These are phyloP conservation scores for Cicer judaicum DNA, from an alignment of 306 rosid genomes.

Conservation along the genomic window DNA sequence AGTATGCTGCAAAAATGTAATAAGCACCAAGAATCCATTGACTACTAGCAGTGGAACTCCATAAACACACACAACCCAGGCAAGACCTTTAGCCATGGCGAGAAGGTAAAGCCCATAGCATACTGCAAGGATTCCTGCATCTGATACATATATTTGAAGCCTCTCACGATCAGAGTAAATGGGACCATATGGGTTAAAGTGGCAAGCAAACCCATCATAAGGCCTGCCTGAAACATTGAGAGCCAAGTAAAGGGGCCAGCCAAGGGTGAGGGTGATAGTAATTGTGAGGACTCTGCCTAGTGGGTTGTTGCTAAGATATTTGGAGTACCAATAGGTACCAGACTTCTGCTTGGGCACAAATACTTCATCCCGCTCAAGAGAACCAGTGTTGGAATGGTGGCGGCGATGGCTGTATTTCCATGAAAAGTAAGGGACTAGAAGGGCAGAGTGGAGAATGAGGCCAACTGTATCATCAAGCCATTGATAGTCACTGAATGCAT, in stretches of 20 bases:
- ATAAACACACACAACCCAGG: slow-evolving; percentile 79
- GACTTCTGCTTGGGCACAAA: slow-evolving; percentile 84
- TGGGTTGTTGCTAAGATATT: slow-evolving; percentile 88
- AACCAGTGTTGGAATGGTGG: slow-evolving; percentile 91
- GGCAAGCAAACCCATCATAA: slow-evolving; percentile 82
- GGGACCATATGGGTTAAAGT: slow-evolving; percentile 85
- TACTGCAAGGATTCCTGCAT: slow-evolving; percentile 69
- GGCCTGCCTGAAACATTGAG: slow-evolving; percentile 92
- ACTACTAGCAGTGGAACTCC: slow-evolving; percentile 82
- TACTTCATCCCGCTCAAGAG: slow-evolving; percentile 90
- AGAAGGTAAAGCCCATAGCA: slow-evolving; percentile 64
- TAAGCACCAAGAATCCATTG: slow-evolving; percentile 82
- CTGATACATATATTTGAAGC: slow-evolving; percentile 74
- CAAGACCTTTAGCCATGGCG: slow-evolving; percentile 66
- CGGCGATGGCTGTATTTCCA: slow-evolving; percentile 99
- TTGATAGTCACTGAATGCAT: slow-evolving; percentile 91
- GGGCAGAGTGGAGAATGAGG: slow-evolving; percentile 81
- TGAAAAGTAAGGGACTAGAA: slow-evolving; percentile 92
- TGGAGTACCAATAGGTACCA: slow-evolving; percentile 60
- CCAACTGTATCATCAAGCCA: slow-evolving; percentile 97
- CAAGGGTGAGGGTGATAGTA: slow-evolving; percentile 68
- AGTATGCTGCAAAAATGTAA: slow-evolving; percentile 94
- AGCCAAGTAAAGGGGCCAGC: slow-evolving; percentile 89
- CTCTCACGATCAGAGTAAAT: slow-evolving; percentile 80
- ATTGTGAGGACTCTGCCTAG: slow-evolving; percentile 69